Percentiles rank a stretch among this genome's conserved stretches.
Evolutionary conservation across 495 filamentous ascomycete species (phyloP).

Genomic region (Penicillium soppii): DNA sequence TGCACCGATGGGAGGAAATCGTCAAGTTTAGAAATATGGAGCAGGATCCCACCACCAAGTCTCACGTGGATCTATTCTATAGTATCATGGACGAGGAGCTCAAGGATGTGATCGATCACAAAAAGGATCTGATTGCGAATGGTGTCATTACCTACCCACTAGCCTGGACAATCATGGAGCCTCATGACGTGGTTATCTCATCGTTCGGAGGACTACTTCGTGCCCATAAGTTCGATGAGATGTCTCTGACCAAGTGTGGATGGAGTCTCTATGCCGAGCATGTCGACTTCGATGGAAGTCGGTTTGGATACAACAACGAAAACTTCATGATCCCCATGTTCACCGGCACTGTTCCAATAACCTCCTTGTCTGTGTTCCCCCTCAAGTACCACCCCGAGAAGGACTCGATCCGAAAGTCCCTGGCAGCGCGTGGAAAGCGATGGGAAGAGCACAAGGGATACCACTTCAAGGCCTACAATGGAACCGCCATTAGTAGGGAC

Average conservation of each 20-base stretch:
- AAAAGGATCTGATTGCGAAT: conserved; percentile 56
- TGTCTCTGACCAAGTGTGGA: conserved; percentile 10
- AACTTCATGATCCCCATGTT: conserved; percentile 48
- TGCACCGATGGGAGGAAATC: conserved; percentile 65
- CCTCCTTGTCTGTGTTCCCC: conserved; percentile 54
- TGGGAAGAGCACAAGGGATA: conserved; percentile 58
- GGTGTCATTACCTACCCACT: conserved; percentile 60
- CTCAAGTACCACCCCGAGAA: conserved; percentile 52
- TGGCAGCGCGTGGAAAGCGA: conserved; percentile 46
- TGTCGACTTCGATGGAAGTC: conserved; percentile 60
- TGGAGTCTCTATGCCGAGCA: conserved; percentile 37
- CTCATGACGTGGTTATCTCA: conserved; percentile 41
- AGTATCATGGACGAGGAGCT: conserved; percentile 59
- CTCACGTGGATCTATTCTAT: conserved; percentile 57
- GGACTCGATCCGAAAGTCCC: conserved; percentile 15
- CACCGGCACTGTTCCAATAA: conserved; percentile 57
- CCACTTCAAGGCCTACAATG: conserved; percentile 62
- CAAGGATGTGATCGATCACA: conserved; percentile 52
- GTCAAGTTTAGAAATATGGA: conserved; percentile 45
- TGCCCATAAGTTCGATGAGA: conserved; percentile 31
- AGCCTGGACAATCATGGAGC: conserved; percentile 56
- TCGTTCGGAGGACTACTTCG: conserved; percentile 34
- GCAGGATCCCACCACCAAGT: conserved; percentile 45
- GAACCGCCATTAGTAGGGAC: conserved; percentile 34
- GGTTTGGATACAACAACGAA: conserved; percentile 50